Conservation (phyloP, 768 basidiomycete species). For the Calocybe gangraenosa region DNA sequence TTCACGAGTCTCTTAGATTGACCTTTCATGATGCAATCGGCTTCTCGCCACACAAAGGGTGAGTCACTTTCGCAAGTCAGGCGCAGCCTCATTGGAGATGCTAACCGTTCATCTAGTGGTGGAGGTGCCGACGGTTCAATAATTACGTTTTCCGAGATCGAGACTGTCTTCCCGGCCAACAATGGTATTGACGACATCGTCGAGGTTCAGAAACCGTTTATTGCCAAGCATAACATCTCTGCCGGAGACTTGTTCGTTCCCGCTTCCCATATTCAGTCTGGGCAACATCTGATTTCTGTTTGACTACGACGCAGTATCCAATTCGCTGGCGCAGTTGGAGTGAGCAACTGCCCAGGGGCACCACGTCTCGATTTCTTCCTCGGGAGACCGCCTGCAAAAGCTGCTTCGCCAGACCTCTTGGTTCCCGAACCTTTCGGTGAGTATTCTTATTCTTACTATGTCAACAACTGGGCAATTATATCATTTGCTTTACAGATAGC, state of each 20-base stretch:
- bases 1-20: constrained; percentile 22
- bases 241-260: constrained; percentile 42
- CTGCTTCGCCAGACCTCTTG: constrained; percentile 24
- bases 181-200: constrained; percentile 39
- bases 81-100: neutral
- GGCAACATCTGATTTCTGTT: neutral
- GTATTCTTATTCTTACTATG: too few relatives aligned
- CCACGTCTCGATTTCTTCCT: constrained; percentile 36
- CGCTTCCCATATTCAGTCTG: neutral
- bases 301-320: constrained; percentile 29
- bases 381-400: constrained; percentile 30
- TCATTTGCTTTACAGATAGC: constrained; percentile 17
- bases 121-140: constrained; percentile 50
- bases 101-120: constrained; percentile 20
- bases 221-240: constrained; percentile 30
- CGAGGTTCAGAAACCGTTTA: constrained; percentile 28
- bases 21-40: constrained; percentile 44
- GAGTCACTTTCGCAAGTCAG: too few relatives aligned
- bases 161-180: constrained; percentile 38
- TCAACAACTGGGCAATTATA: too few relatives aligned
- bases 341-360: constrained; percentile 40
- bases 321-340: constrained; percentile 42
- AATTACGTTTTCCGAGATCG: constrained; percentile 38
- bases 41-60: constrained; percentile 31
- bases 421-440: constrained; percentile 26